Conservation (phyloP, 2,329 filamentous ascomycete genomes). For the Colletotrichum coccodes region DNA sequence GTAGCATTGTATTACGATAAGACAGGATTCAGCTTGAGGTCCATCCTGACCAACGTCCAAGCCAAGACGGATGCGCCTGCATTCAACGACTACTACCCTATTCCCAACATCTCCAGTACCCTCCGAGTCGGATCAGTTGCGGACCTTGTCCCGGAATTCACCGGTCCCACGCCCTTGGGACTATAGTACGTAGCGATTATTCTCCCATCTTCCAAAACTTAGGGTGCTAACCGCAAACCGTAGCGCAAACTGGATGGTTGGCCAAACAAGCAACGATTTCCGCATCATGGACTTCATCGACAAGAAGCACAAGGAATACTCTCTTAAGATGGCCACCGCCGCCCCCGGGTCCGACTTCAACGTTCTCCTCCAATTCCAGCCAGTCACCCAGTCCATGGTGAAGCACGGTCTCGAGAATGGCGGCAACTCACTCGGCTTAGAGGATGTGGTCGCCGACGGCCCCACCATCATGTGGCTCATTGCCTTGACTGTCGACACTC, state of each 20-base stretch:
- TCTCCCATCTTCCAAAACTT: background rate
- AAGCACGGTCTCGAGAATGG: slow-evolving; percentile 36
- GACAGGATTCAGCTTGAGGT: slow-evolving; percentile 28
- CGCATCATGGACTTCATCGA: slow-evolving; percentile 44
- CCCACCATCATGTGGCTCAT: slow-evolving; percentile 49
- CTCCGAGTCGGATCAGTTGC: slow-evolving; percentile 36
- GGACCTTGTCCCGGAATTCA: slow-evolving; percentile 43
- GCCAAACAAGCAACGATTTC: slow-evolving; percentile 40
- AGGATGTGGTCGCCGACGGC: slow-evolving; percentile 46
- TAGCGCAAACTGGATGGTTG: slow-evolving; percentile 45
- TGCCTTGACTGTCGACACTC: slow-evolving; percentile 50
- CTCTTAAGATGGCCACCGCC: slow-evolving; percentile 39
- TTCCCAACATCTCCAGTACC: slow-evolving; percentile 37
- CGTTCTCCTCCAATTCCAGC: slow-evolving; percentile 38
- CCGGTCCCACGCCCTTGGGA: slow-evolving; percentile 43
- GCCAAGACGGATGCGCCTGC: slow-evolving; percentile 36
- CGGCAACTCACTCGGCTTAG: slow-evolving; percentile 46
- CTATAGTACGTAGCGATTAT: slow-evolving; percentile 31
- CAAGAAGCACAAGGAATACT: slow-evolving; percentile 40
- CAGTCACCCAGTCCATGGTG: slow-evolving; percentile 43
- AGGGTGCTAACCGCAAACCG: background rate
- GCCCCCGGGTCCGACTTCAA: slow-evolving; percentile 37
- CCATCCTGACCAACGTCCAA: slow-evolving; percentile 41
- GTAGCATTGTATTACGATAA: slow-evolving; percentile 36
- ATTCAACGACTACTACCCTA: slow-evolving; percentile 36